A percentile compares a stretch with the other conserved stretches of the same genome.
These are phyloP conservation scores for Barbarea vulgaris DNA, from an alignment of 345 rosid genomes.

Conservation along the genomic window DNA sequence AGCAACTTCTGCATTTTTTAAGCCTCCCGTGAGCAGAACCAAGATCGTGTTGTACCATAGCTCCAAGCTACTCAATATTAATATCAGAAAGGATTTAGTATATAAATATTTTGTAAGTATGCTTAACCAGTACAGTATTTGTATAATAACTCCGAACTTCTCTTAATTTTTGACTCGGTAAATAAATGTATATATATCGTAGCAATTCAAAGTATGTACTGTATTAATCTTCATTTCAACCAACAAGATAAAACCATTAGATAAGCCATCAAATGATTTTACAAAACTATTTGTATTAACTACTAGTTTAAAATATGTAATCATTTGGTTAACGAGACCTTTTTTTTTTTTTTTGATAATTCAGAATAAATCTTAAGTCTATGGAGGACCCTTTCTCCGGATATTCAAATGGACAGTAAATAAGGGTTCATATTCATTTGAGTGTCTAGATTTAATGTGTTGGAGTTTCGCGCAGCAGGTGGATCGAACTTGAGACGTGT, in stretches of 20 bases:
- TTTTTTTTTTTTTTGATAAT: too few relatives aligned
- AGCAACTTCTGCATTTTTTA: slow-evolving; percentile 64
- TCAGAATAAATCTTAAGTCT: too few relatives aligned
- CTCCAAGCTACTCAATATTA: slow-evolving; percentile 54
- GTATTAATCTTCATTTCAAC: background rate
- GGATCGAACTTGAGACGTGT: too few relatives aligned
- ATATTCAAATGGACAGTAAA: too few relatives aligned
- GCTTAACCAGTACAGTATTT: background rate
- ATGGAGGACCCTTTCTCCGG: too few relatives aligned
- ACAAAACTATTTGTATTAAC: background rate
- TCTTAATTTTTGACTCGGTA: background rate
- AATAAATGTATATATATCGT: background rate
- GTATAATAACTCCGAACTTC: background rate
- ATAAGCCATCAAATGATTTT: background rate
- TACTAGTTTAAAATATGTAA: background rate
- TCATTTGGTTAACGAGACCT: background rate
- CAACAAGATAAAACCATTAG: background rate
- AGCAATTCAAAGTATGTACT: background rate
- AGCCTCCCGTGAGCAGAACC: slow-evolving; percentile 63
- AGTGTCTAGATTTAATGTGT: too few relatives aligned
- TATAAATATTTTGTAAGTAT: background rate
- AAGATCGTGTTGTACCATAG: slow-evolving; percentile 76
- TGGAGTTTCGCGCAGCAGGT: too few relatives aligned
- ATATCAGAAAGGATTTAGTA: background rate
- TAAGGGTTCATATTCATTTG: too few relatives aligned